Base-by-base conservation (phyloP, 2,329 filamentous ascomycete genomes). In the Sclerotinia borealis region DNA sequence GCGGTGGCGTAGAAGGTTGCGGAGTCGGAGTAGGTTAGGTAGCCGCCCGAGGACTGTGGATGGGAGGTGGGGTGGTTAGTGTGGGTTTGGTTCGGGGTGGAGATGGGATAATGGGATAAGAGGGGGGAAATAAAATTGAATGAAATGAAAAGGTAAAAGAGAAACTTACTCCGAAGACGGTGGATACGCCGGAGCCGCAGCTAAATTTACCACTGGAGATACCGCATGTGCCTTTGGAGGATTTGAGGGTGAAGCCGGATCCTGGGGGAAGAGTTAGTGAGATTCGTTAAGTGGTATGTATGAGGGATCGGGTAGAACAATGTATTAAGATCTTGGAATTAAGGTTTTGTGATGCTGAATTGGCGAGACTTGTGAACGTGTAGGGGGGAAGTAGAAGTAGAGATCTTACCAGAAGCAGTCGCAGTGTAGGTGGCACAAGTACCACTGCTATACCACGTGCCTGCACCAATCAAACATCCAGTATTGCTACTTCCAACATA, bases 361-460 rank as follows among this genome's bases (percentile, higher is more conserved):
- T n/a, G n/a, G n/a, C n/a, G n/a, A n/a, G n/a, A n/a, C n/a, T n/a
- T n/a, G n/a, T n/a, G n/a, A n/a, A n/a, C n/a, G n/a, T n/a, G n/a
- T n/a, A 31, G 49, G 11, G 13, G 9, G 19, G 6, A 11, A 22
- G 27, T 8, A 43, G 6, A 13, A 10, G 19, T 11, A 25, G 9
- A n/a, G 4, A 36, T 17, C 50, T 86, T 85, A 48, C 80, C 81
- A 25, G 75, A 80, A 51, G 78, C 64, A 4, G 80, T 75, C 5
- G 85, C 84, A 0, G 80, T 84, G 72, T 85, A 88, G 0, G 83
- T 88, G 0, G 88, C 88, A 71, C 87, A 90, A 0, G 86, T 88
- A 2, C 87, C 87, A 1, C 79, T 81, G 0, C 81, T 80, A 71
- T 88, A 91, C 88, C 88, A 91, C 0, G 81, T 84, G 0, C 88